Conservation (phyloP, 78 protist species). For the Monosiga brevicollis region DNA sequence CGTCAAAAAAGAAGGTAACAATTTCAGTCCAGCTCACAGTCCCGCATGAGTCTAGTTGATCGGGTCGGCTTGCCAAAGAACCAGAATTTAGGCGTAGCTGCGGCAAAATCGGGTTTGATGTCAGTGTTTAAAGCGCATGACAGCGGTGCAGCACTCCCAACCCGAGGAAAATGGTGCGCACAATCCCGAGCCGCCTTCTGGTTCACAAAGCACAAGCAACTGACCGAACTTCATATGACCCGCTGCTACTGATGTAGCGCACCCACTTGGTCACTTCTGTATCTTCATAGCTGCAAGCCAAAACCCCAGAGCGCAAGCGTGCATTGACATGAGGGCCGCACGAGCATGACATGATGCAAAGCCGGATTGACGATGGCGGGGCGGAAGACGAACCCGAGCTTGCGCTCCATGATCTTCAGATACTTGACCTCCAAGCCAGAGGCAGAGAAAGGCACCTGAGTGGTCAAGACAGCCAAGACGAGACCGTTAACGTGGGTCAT, state of each 20-base stretch:
- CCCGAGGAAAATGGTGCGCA: no score
- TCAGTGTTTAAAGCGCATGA: neutral
- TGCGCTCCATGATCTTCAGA: slow-evolving; percentile 63
- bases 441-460: slow-evolving; percentile 85
- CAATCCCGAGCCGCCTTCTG: neutral
- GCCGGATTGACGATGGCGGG: neutral
- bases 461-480: neutral
- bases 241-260: slow-evolving; percentile 89
- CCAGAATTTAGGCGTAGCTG: no score
- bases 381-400: slow-evolving; percentile 18
- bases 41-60: no score
- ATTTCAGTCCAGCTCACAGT: no score
- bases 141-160: no score
- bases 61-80: no score
- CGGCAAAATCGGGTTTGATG: no score
- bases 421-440: slow-evolving; percentile 91
- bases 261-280: slow-evolving; percentile 85
- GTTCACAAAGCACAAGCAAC: neutral
- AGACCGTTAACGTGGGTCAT: neutral
- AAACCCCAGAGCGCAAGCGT: no score
- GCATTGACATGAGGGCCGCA: neutral
- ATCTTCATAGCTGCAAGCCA: slow-evolving; percentile 58
- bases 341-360: neutral
- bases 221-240: slow-evolving; percentile 74
- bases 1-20: no score